Conservation (phyloP, 495 filamentous ascomycete genomes). For the Diplogelasinospora grovesii region DNA sequence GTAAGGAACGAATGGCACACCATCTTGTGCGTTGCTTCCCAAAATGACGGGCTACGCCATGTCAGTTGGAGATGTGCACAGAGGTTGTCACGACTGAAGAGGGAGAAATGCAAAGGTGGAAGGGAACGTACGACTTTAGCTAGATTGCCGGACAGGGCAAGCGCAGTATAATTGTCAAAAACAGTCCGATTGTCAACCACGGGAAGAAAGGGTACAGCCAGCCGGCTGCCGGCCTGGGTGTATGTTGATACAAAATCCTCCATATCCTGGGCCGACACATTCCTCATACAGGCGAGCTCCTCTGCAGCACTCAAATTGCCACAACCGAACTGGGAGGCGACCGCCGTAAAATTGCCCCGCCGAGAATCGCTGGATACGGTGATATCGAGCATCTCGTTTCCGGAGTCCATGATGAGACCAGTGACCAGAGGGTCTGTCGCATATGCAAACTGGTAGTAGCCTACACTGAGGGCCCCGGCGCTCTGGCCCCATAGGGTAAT, state of each 20-base stretch:
- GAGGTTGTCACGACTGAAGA: not conserved
- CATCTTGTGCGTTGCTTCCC: constrained; percentile 17
- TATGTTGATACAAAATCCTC: constrained; percentile 25
- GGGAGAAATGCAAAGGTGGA: not conserved
- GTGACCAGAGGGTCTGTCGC: constrained; percentile 37
- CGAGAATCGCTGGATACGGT: constrained; percentile 24
- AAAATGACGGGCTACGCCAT: constrained; percentile 13
- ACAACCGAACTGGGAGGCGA: constrained; percentile 25
- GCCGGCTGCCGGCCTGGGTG: constrained; percentile 23
- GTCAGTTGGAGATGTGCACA: not conserved
- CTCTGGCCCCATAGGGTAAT: constrained; percentile 53
- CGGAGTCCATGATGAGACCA: constrained; percentile 47
- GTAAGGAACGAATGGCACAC: constrained; percentile 13
- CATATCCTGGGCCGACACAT: constrained; percentile 20
- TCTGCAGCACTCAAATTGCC: constrained; percentile 31
- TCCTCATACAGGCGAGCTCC: constrained; percentile 43
- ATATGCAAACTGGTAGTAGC: constrained; percentile 48
- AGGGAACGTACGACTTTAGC: constrained; percentile 14
- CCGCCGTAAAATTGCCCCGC: constrained; percentile 29
- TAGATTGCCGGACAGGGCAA: constrained; percentile 5
- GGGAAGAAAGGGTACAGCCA: constrained; percentile 23
- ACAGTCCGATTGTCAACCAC: constrained; percentile 23
- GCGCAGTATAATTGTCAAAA: constrained; percentile 36
- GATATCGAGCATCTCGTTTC: constrained; percentile 39
- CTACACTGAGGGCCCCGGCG: constrained; percentile 45